Evolutionary conservation across 371 early-diverging fungal species (phyloP).

Genomic region (Apophysomyces elegans): DNA sequence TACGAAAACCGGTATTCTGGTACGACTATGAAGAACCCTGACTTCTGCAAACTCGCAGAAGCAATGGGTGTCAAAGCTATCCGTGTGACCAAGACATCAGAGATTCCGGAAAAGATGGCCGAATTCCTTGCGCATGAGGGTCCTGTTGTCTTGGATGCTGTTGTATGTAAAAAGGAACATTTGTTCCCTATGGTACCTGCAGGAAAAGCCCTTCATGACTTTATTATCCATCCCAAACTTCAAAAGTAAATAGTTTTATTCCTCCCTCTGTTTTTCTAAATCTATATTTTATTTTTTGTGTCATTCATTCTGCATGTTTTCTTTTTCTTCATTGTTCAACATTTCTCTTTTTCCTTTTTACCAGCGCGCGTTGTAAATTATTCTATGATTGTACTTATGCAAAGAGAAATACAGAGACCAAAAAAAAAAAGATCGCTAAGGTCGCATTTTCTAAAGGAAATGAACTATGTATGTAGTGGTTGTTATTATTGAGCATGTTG

Average conservation of each 20-base stretch:
- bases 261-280: neutral
- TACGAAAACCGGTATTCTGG: conserved; percentile 94
- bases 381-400: conserved; percentile 10
- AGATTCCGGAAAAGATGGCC: conserved; percentile 86
- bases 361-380: neutral
- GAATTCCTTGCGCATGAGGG: conserved; percentile 87
- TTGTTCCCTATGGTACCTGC: conserved; percentile 98
- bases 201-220: conserved; percentile 90
- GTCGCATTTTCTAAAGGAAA: neutral
- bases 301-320: conserved; percentile 10
- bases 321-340: conserved; percentile 5
- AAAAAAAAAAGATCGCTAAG: neutral
- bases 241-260: conserved; percentile 6
- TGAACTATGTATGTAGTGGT: neutral
- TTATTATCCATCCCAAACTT: conserved; percentile 65
- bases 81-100: conserved; percentile 79
- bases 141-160: conserved; percentile 91
- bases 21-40: conserved; percentile 96
- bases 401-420: neutral
- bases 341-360: neutral
- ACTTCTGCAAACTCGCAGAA: conserved; percentile 96
- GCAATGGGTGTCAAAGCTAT: conserved; percentile 91
- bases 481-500: conserved; percentile 35
- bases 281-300: neutral
- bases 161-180: conserved; percentile 90